These are phyloP conservation scores for Fennellomyces sp. DNA, from an alignment of 371 early-diverging fungal genomes.

Conservation along the genomic window DNA sequence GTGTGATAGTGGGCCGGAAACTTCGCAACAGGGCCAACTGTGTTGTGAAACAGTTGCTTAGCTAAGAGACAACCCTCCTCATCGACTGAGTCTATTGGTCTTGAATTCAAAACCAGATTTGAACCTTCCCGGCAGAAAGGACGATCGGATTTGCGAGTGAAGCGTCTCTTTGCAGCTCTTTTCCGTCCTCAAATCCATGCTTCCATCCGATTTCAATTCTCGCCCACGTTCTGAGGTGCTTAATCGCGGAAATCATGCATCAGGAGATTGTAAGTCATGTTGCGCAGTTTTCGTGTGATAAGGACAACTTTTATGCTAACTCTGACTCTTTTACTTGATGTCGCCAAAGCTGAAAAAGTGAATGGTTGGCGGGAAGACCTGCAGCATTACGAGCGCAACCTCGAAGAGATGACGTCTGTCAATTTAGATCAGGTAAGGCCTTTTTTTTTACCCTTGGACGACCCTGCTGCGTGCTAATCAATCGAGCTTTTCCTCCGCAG, in stretches of 20 bases:
- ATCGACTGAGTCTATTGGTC: no score
- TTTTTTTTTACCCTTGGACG: not conserved
- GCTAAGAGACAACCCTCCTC: no score
- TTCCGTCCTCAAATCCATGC: constrained; percentile 15
- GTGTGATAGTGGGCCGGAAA: no score
- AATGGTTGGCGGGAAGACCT: constrained; percentile 92
- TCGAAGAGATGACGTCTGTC: constrained; percentile 92
- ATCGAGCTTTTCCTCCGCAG: constrained; percentile 13
- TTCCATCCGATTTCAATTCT: constrained; percentile 21
- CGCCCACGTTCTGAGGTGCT: constrained; percentile 27
- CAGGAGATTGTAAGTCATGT: constrained; percentile 21
- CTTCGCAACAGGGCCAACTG: no score
- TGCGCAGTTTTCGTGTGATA: no score
- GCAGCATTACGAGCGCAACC: constrained; percentile 86
- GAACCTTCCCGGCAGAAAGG: no score
- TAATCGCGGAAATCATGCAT: constrained; percentile 20
- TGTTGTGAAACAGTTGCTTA: no score
- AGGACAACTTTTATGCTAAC: not conserved
- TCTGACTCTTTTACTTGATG: not conserved
- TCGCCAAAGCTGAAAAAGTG: constrained; percentile 60
- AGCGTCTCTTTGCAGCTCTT: not conserved
- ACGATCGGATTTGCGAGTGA: no score
- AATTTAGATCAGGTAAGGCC: constrained; percentile 75
- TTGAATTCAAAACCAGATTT: no score
- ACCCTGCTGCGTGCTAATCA: not conserved